These are phyloP conservation scores for Metarhizium robertsii DNA, from an alignment of 2,329 filamentous ascomycete genomes.

Conservation along the genomic window DNA sequence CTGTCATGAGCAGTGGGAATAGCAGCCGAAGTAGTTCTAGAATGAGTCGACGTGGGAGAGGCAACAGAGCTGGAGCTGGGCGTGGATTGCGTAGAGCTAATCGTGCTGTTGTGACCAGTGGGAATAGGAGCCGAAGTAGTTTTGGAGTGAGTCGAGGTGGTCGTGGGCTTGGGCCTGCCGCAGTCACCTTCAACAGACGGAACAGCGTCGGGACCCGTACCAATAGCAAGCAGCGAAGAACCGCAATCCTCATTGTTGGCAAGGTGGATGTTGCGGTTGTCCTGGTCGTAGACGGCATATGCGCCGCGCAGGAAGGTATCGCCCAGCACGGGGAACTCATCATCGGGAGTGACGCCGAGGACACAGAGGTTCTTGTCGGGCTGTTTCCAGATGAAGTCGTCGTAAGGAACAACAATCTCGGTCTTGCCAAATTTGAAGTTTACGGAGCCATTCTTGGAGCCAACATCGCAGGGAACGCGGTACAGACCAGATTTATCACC, in stretches of 20 bases:
- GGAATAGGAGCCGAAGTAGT: neutral
- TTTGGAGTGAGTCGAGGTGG: slow-evolving; percentile 1
- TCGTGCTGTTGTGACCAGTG: neutral
- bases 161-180: slow-evolving; percentile 10
- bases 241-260: slow-evolving; percentile 30
- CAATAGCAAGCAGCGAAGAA: slow-evolving; percentile 25
- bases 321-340: slow-evolving; percentile 30
- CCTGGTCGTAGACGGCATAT: slow-evolving; percentile 34
- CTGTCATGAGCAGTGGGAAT: neutral
- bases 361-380: slow-evolving; percentile 22
- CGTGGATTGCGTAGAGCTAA: neutral
- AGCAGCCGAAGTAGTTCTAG: neutral
- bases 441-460: slow-evolving; percentile 27
- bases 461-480: slow-evolving; percentile 34
- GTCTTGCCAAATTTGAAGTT: slow-evolving; percentile 39
- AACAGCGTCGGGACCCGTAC: slow-evolving; percentile 28
- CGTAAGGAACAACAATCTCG: slow-evolving; percentile 33
- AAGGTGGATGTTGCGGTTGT: slow-evolving; percentile 28
- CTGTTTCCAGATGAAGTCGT: slow-evolving; percentile 36
- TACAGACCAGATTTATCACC: slow-evolving; percentile 29
- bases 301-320: slow-evolving; percentile 35
- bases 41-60: slow-evolving; percentile 1
- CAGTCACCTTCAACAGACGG: slow-evolving; percentile 22
- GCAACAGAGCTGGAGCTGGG: neutral
- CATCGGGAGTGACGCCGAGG: slow-evolving; percentile 36